These are phyloP conservation scores for Xylaria longipes DNA, from an alignment of 495 filamentous ascomycete species.

Conservation along the genomic window DNA sequence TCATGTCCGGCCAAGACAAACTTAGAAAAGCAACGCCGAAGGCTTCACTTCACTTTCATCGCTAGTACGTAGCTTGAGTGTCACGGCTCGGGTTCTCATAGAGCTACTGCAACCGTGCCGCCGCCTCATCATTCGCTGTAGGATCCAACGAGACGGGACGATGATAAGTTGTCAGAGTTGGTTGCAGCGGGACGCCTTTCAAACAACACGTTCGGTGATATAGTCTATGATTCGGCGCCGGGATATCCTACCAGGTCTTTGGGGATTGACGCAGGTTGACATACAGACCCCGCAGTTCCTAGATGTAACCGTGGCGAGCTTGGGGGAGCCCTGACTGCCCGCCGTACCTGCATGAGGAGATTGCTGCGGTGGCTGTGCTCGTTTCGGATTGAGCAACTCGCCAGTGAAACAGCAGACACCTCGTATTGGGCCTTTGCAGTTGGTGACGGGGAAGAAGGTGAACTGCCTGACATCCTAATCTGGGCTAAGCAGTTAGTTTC, in stretches of 20 bases:
- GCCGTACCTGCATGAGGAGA: slow-evolving; percentile 40
- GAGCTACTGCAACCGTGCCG: neutral
- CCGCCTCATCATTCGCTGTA: neutral
- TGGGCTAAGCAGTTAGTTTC: neutral
- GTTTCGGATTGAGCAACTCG: slow-evolving; percentile 36
- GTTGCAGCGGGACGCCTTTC: neutral
- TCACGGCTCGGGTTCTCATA: neutral
- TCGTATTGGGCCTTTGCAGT: slow-evolving; percentile 27
- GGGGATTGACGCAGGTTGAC: slow-evolving; percentile 2
- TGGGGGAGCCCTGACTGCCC: neutral
- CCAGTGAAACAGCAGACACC: slow-evolving; percentile 16
- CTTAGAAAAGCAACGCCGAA: slow-evolving; percentile 3
- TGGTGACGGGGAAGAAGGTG: slow-evolving; percentile 11
- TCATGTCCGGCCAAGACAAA: slow-evolving; percentile 1
- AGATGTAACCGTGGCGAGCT: slow-evolving; percentile 3
- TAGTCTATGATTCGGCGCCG: slow-evolving; percentile 8
- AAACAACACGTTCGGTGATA: neutral
- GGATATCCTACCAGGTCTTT: neutral
- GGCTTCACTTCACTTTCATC: slow-evolving; percentile 2
- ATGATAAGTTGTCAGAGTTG: neutral
- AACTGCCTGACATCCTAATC: slow-evolving; percentile 21
- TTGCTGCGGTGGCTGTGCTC: slow-evolving; percentile 35
- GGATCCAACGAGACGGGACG: slow-evolving; percentile 6
- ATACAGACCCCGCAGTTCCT: slow-evolving; percentile 1
- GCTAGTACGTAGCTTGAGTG: neutral